Percentiles rank a stretch among this genome's conserved stretches.
Evolutionary conservation across 805 yeast species (phyloP).

Genomic region (Wickerhamiella lipophila): DNA sequence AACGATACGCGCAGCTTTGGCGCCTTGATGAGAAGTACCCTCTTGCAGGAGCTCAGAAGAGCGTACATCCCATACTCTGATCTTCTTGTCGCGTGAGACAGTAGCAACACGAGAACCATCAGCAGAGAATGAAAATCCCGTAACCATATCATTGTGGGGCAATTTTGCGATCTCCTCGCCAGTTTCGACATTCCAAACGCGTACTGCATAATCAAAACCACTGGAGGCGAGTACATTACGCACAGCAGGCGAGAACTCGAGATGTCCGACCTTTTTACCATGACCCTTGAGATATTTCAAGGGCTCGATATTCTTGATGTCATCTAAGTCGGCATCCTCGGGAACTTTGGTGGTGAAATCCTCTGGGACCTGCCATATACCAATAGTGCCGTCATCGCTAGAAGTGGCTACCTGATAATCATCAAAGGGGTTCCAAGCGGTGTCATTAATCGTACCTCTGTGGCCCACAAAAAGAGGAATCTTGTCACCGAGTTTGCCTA

Average conservation of each 20-base stretch:
- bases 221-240: constrained; percentile 77
- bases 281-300: constrained; percentile 67
- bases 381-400: constrained; percentile 72
- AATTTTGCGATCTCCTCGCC: constrained; percentile 61
- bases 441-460: constrained; percentile 87
- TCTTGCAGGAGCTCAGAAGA: constrained; percentile 61
- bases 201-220: constrained; percentile 81
- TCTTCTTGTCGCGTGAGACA: constrained; percentile 76
- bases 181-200: constrained; percentile 75
- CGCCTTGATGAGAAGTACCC: constrained; percentile 86
- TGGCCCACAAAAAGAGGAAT: constrained; percentile 93
- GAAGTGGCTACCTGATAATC: constrained; percentile 61
- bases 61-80: constrained; percentile 86
- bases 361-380: constrained; percentile 79
- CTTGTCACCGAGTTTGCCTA: constrained; percentile 86
- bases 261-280: constrained; percentile 84
- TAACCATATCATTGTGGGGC: constrained; percentile 78
- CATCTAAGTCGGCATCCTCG: constrained; percentile 34
- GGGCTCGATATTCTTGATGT: constrained; percentile 59
- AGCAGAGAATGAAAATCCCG: constrained; percentile 85
- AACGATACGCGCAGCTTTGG: constrained; percentile 73
- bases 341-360: constrained; percentile 54
- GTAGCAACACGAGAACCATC: constrained; percentile 82
- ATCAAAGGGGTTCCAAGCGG: constrained; percentile 89
- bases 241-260: constrained; percentile 80